These are phyloP conservation scores for Ophiostoma angusticollis DNA, from an alignment of 2,329 filamentous ascomycete species.

Conservation along the genomic window DNA sequence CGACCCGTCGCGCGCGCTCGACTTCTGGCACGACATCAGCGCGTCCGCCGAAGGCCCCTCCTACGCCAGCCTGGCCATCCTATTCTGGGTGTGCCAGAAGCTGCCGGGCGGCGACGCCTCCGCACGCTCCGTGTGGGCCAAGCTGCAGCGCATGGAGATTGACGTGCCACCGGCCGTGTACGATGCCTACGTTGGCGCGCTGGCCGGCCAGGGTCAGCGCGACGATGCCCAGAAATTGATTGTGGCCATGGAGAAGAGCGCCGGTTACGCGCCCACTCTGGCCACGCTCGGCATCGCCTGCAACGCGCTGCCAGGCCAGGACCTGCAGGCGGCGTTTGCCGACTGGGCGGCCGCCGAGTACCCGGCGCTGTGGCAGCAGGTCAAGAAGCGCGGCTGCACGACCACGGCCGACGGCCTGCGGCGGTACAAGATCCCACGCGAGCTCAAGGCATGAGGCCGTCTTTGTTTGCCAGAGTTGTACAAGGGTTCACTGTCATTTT, in stretches of 20 bases:
- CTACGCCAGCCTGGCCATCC: slow-evolving; percentile 65
- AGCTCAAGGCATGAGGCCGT: slow-evolving; percentile 15
- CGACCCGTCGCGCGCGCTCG: slow-evolving; percentile 52
- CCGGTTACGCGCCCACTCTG: slow-evolving; percentile 53
- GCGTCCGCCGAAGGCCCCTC: slow-evolving; percentile 74
- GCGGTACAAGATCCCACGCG: slow-evolving; percentile 36
- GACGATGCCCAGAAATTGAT: slow-evolving; percentile 56
- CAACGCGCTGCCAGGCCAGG: slow-evolving; percentile 55
- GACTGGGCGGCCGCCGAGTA: slow-evolving; percentile 60
- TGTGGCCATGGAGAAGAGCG: slow-evolving; percentile 50
- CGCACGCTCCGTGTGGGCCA: slow-evolving; percentile 57
- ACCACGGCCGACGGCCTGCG: slow-evolving; percentile 31
- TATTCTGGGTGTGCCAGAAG: slow-evolving; percentile 65
- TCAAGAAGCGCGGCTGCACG: slow-evolving; percentile 42
- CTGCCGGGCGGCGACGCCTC: slow-evolving; percentile 43
- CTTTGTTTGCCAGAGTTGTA: no score
- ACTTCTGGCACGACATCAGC: slow-evolving; percentile 78
- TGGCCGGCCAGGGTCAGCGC: slow-evolving; percentile 60
- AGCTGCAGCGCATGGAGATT: slow-evolving; percentile 62
- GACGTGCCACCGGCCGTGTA: slow-evolving; percentile 63
- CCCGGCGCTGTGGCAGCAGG: slow-evolving; percentile 53
- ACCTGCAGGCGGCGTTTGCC: slow-evolving; percentile 57
- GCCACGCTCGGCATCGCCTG: slow-evolving; percentile 62
- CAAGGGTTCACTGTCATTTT: no score
- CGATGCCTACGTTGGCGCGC: slow-evolving; percentile 60